Percentiles rank a stretch among this genome's conserved stretches.
phyloP scores from a whole-genome alignment of 495 filamentous ascomycete genomes.

The Sphaerosporella brunnea region DNA sequence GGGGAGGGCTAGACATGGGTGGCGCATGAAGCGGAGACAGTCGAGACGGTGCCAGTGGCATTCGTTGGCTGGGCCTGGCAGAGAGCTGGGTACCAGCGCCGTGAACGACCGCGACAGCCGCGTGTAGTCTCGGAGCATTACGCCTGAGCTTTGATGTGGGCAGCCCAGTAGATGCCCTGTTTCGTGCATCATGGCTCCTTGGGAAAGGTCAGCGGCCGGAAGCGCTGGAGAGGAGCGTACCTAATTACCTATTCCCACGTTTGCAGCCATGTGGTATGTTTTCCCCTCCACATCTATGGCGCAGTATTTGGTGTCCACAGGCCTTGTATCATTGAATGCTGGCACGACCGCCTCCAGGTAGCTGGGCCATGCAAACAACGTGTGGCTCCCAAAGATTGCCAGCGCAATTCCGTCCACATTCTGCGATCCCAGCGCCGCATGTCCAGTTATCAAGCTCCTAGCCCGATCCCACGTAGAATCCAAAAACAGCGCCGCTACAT shows the following conservation, averaged over 20 bases:
- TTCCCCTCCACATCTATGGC: slow-evolving; percentile 65
- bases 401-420: slow-evolving; percentile 52
- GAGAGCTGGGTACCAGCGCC: slow-evolving; percentile 61
- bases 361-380: slow-evolving; percentile 69
- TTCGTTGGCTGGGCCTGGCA: slow-evolving; percentile 55
- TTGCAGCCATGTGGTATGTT: slow-evolving; percentile 80
- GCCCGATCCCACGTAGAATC: slow-evolving; percentile 74
- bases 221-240: no score
- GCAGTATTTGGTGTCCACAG: slow-evolving; percentile 62
- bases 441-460: slow-evolving; percentile 50
- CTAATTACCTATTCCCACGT: slow-evolving; percentile 56
- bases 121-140: slow-evolving; percentile 79
- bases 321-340: slow-evolving; percentile 73
- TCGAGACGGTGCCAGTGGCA: slow-evolving; percentile 81
- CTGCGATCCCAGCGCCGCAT: slow-evolving; percentile 61
- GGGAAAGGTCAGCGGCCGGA: no score
- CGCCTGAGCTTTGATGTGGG: slow-evolving; percentile 67
- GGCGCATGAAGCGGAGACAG: slow-evolving; percentile 66
- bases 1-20: slow-evolving; percentile 79
- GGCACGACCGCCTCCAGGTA: slow-evolving; percentile 71
- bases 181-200: slow-evolving; percentile 68
- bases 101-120: slow-evolving; percentile 68
- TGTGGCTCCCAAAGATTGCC: slow-evolving; percentile 78
- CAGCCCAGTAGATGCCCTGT: slow-evolving; percentile 73
- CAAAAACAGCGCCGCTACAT: slow-evolving; percentile 65